phyloP scores from a whole-genome alignment of 306 rosid species.

The Malus orientalis region DNA sequence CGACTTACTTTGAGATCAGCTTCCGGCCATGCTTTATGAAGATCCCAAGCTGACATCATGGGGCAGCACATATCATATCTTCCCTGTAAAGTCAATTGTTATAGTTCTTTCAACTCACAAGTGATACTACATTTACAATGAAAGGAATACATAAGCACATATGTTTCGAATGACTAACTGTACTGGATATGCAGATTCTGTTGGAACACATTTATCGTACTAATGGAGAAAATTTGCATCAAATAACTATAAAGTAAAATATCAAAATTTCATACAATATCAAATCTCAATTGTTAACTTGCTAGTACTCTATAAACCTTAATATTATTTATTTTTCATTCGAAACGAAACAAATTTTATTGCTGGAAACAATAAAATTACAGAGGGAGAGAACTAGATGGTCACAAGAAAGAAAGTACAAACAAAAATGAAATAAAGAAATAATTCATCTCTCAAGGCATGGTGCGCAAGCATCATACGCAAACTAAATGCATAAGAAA shows the following conservation, averaged over 20 bases:
- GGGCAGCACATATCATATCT: conserved; percentile 93
- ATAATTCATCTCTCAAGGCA: not conserved
- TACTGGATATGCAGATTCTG: not conserved
- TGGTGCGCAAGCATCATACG: not conserved
- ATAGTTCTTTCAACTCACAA: not conserved
- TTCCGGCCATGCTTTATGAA: conserved; percentile 97
- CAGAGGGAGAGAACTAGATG: no score
- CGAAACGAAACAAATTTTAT: no score
- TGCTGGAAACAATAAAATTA: no score
- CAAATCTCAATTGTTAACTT: not conserved
- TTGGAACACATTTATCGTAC: not conserved
- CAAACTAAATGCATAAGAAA: not conserved
- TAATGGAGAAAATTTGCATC: not conserved
- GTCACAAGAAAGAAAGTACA: no score
- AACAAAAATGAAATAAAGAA: no score
- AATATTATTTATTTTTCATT: no score
- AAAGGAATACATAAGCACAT: not conserved
- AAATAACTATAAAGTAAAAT: not conserved
- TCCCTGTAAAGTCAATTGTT: conserved; percentile 45
- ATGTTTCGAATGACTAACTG: not conserved
- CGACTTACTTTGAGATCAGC: conserved; percentile 65
- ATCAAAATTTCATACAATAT: not conserved
- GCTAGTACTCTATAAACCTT: no score
- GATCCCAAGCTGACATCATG: conserved; percentile 99
- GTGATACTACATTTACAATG: not conserved